Conservation (phyloP, 768 basidiomycete species). For the Lactifluus subvellereus region DNA sequence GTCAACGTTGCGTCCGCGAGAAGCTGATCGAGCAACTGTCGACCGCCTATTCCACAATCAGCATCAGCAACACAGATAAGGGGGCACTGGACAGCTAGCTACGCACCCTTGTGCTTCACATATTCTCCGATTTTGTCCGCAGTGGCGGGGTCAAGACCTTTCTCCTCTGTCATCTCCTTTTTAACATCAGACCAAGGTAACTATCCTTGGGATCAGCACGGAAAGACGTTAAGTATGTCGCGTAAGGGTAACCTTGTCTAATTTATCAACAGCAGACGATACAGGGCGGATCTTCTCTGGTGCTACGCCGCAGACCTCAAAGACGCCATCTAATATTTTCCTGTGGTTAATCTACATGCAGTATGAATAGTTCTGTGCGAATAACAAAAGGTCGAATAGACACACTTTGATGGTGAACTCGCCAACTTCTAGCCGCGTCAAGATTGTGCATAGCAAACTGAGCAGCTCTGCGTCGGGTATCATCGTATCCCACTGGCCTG, state of each 20-base stretch:
- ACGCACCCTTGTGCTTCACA: constrained; percentile 85
- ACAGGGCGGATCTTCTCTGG: constrained; percentile 84
- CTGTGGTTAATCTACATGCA: constrained; percentile 78
- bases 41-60: constrained; percentile 50
- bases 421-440: constrained; percentile 81
- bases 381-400: background rate
- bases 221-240: background rate
- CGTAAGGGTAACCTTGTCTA: constrained; percentile 70
- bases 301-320: constrained; percentile 93
- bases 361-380: background rate
- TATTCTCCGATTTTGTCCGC: constrained; percentile 97
- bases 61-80: background rate
- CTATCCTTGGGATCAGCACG: constrained; percentile 27
- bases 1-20: constrained; percentile 56
- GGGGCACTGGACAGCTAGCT: background rate
- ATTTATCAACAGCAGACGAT: constrained; percentile 95
- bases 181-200: constrained; percentile 87
- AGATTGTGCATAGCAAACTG: constrained; percentile 71
- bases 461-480: constrained; percentile 93
- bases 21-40: constrained; percentile 67
- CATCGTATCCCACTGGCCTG: constrained; percentile 92
- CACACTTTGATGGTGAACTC: constrained; percentile 89
- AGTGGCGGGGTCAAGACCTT: constrained; percentile 70
- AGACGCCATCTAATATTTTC: constrained; percentile 95
- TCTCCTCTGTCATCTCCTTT: constrained; percentile 95